Evolutionary conservation across 139 green algal genomes (phyloP), one percentile per base, ranked within the genome.

Genomic region (Tetratostichococcus sp.): DNA sequence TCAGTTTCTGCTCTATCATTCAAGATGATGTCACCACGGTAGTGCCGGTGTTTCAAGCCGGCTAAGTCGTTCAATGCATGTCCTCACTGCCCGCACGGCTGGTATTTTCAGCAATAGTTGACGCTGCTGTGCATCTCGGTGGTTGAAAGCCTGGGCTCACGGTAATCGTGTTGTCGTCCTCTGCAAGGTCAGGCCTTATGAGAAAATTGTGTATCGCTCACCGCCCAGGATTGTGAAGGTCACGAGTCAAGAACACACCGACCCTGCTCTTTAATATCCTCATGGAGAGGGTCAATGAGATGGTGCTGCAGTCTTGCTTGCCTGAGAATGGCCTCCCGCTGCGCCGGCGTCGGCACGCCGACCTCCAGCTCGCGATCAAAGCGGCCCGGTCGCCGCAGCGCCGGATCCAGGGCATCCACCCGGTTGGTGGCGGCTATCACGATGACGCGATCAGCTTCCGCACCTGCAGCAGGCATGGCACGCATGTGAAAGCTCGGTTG

Each of bases 341-440:
- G 89, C 16, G 68, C 26, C 0, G 93, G 84, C 1, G 73, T 75
- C 1, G 92, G 91, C 35, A 92, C 88, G 0, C 88, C 91, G 0
- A 99, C 83, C 76, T 98, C 90, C 30, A 98, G 74, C 81, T 98
- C 93, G 30, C 91, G 78, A 77, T 99, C 95, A 81, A 99, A 96
- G n/a, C 95, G 87, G 16, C 95, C 95, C 1, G 95, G 92, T 4
- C 95, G 86, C 28, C 89, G 80, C 31, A 99, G 85, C 0, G 93
- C 92, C 0, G 81, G 35, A 77, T 99, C 95, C 31, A 99, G 66
- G 0, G 91, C 85, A 28, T 95, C 86, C 0, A 90, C 87, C 0
- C 93, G 80, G 84, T 99, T 99, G 67, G 93, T 98, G 28, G 94
- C 95, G 2, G 80, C 95, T 0, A 99, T 62, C 1, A 98, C 86